Percentiles rank a stretch among this genome's conserved stretches.
phyloP scores from a whole-genome alignment of 768 basidiomycete species.

The Suillus brevipes region DNA sequence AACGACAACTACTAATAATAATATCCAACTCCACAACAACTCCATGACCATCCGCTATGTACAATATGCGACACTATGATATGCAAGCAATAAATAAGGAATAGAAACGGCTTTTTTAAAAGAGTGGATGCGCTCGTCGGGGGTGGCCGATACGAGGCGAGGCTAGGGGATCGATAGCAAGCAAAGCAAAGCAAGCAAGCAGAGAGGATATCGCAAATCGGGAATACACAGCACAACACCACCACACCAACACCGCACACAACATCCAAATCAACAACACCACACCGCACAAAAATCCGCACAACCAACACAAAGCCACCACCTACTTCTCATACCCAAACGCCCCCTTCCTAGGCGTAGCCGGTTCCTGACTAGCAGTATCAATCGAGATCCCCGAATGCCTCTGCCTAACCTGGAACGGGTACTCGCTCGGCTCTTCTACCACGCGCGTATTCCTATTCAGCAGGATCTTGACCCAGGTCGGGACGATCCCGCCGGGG shows the following conservation, averaged over 20 bases:
- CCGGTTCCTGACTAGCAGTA: constrained; percentile 28
- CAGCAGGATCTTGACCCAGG: constrained; percentile 50
- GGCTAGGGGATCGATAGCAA: neutral
- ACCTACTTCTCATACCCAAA: too few species aligned
- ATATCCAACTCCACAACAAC: too few species aligned
- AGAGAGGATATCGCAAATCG: neutral
- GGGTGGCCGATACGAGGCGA: neutral
- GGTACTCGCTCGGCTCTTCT: constrained; percentile 26
- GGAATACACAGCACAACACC: too few species aligned
- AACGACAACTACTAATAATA: too few species aligned
- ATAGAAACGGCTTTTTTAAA: neutral
- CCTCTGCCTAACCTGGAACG: constrained; percentile 32
- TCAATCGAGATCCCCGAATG: constrained; percentile 35
- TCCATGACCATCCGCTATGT: neutral
- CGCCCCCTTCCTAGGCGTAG: constrained; percentile 18
- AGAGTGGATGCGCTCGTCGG: neutral
- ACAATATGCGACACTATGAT: neutral
- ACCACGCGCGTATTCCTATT: constrained; percentile 7
- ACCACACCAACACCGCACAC: too few species aligned
- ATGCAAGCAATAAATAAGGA: neutral
- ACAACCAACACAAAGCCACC: too few species aligned
- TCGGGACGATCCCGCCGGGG: constrained; percentile 65
- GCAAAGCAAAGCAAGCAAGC: too few species aligned
- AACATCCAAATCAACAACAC: too few species aligned
- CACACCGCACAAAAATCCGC: too few species aligned